Conservation (phyloP, 768 basidiomycete species). For the Termitomyces sp. region DNA sequence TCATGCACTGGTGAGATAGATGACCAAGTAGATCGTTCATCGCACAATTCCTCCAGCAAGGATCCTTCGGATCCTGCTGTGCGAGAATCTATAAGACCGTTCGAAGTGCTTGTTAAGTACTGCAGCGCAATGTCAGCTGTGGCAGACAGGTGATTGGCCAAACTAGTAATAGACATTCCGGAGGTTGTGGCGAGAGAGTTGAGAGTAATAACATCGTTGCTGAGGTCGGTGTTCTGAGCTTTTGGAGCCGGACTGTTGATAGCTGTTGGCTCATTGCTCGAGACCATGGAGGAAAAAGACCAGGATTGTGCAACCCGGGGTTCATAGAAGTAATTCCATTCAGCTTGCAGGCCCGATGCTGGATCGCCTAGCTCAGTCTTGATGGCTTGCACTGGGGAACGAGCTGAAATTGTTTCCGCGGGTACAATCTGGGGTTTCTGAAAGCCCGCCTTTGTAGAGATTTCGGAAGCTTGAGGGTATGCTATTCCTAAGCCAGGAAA, state of each 20-base stretch:
- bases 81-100: not conserved
- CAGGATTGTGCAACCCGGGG: conserved; percentile 7
- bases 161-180: conserved; percentile 25
- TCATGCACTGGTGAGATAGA: not conserved
- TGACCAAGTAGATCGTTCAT: conserved; percentile 2
- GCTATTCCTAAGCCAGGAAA: conserved; percentile 11
- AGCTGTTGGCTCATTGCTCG: not conserved
- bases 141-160: conserved; percentile 29
- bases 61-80: not conserved
- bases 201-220: conserved; percentile 15
- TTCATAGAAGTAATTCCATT: conserved; percentile 10
- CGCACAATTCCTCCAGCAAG: conserved; percentile 4
- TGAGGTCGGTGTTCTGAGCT: conserved; percentile 3
- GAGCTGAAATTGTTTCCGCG: not conserved
- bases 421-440: not conserved
- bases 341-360: conserved; percentile 10
- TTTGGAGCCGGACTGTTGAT: not conserved
- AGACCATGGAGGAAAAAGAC: conserved; percentile 6
- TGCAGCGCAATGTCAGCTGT: conserved; percentile 27
- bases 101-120: conserved; percentile 13
- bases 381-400: not conserved
- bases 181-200: conserved; percentile 22
- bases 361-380: conserved; percentile 6
- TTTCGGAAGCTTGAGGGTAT: conserved; percentile 3
- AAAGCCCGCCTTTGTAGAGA: not conserved